Evolutionary conservation across 106 monocot genomes (phyloP).

Genomic region (Cymbidium sinense): DNA sequence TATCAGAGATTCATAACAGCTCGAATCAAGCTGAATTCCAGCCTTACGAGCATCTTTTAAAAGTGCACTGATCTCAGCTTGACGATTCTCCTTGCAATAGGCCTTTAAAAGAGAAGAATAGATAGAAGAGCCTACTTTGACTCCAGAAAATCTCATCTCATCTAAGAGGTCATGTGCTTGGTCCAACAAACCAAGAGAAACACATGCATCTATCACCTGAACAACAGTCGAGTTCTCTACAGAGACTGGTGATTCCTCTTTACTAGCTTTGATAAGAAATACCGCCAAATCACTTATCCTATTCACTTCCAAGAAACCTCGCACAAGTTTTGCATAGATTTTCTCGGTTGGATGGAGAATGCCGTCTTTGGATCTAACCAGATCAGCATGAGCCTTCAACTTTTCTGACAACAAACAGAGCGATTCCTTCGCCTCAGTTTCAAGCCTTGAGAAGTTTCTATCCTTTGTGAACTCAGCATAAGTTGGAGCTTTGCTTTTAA

Average conservation of each 20-base stretch:
- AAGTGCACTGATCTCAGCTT: slow-evolving; percentile 49
- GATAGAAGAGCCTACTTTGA: slow-evolving; percentile 57
- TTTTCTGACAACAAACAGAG: slow-evolving; percentile 44
- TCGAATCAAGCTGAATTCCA: slow-evolving; percentile 81
- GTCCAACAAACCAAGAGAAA: slow-evolving; percentile 60
- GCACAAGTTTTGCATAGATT: slow-evolving; percentile 86
- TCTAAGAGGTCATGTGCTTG: slow-evolving; percentile 91
- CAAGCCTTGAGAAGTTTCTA: slow-evolving; percentile 45
- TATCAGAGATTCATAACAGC: slow-evolving; percentile 69
- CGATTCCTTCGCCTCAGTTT: slow-evolving; percentile 48
- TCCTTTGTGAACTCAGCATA: slow-evolving; percentile 59
- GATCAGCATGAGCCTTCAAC: slow-evolving; percentile 42
- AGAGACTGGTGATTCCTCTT: slow-evolving; percentile 60
- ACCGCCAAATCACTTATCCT: slow-evolving; percentile 58
- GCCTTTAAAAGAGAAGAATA: slow-evolving; percentile 82
- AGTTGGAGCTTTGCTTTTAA: slow-evolving; percentile 31
- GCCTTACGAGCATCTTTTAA: slow-evolving; percentile 68
- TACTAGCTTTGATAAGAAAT: slow-evolving; percentile 66
- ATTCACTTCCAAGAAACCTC: slow-evolving; percentile 58
- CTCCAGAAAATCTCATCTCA: slow-evolving; percentile 82
- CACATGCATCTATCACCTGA: slow-evolving; percentile 80
- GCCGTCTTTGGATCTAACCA: slow-evolving; percentile 66
- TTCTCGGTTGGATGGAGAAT: slow-evolving; percentile 92
- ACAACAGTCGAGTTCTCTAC: slow-evolving; percentile 64
- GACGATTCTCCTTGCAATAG: slow-evolving; percentile 60